phyloP scores from a whole-genome alignment of 1,284 basidiomycete genomes.

The Ganoderma sinense region DNA sequence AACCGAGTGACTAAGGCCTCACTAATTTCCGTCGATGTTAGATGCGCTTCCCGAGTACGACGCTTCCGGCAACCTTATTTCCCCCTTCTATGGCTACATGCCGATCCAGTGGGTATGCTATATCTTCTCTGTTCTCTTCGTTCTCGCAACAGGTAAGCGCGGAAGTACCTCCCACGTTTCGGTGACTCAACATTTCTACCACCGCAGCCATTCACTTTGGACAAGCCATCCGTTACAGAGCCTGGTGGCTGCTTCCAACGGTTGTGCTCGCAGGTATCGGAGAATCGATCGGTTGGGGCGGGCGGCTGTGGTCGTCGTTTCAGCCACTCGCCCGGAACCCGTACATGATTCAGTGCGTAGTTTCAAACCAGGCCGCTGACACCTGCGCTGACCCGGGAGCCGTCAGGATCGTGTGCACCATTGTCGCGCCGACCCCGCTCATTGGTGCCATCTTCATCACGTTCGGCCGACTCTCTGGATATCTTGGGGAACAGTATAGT shows the following conservation, averaged over 20 bases:
- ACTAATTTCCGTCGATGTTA: neutral
- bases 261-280: conserved; percentile 55
- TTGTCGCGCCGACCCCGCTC: conserved; percentile 55
- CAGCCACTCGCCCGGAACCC: conserved; percentile 31
- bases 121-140: conserved; percentile 20
- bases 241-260: conserved; percentile 64
- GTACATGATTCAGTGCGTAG: conserved; percentile 43
- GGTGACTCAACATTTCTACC: neutral
- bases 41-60: conserved; percentile 6
- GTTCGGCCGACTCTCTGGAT: conserved; percentile 48
- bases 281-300: conserved; percentile 60
- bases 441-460: conserved; percentile 57
- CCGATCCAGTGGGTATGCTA: conserved; percentile 18
- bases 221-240: conserved; percentile 50
- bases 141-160: conserved; percentile 21
- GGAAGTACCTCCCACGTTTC: neutral
- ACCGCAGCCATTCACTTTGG: conserved; percentile 48
- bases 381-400: conserved; percentile 35
- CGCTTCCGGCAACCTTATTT: conserved; percentile 14
- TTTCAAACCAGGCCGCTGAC: conserved; percentile 37
- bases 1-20: neutral
- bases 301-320: conserved; percentile 42
- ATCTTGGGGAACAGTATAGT: conserved; percentile 46
- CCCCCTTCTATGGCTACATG: conserved; percentile 20
- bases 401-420: conserved; percentile 45